phyloP scores from a whole-genome alignment of 768 basidiomycete species.

The Tephrocybe sp. region DNA sequence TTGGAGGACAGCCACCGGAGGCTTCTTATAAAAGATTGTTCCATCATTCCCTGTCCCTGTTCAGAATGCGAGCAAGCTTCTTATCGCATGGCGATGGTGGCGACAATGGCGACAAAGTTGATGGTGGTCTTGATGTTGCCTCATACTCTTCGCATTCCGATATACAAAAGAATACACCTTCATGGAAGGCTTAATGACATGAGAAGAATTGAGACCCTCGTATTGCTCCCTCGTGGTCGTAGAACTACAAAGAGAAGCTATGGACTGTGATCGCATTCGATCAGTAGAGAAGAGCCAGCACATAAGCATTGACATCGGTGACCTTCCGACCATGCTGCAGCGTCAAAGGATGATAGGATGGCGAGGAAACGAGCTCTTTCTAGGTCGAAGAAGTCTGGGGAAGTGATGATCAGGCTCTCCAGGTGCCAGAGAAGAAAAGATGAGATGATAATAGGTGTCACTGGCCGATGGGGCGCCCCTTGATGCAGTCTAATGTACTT shows the following conservation, averaged over 20 bases:
- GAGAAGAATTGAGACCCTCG: no score
- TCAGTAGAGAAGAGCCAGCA: not conserved
- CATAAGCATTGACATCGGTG: not conserved
- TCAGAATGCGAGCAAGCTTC: no score
- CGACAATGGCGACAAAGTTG: no score
- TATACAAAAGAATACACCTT: not conserved
- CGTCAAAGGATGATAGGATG: no score
- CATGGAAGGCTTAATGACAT: no score
- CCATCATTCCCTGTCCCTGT: not conserved
- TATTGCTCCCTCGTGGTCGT: no score
- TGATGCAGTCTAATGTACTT: no score
- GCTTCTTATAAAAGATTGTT: not conserved
- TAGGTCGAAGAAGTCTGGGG: not conserved
- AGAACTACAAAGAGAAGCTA: no score
- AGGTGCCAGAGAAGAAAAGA: not conserved
- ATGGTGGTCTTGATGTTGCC: no score
- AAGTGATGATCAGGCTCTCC: not conserved
- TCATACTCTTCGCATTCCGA: not conserved
- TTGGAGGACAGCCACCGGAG: constrained; percentile 1
- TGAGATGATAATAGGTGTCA: not conserved
- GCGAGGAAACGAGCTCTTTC: not conserved
- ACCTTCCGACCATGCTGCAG: no score
- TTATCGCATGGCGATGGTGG: no score
- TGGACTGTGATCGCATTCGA: no score
- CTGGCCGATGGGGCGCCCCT: not conserved